Conservation (phyloP, 2,329 filamentous ascomycete species). For the Alternaria brassicicola region DNA sequence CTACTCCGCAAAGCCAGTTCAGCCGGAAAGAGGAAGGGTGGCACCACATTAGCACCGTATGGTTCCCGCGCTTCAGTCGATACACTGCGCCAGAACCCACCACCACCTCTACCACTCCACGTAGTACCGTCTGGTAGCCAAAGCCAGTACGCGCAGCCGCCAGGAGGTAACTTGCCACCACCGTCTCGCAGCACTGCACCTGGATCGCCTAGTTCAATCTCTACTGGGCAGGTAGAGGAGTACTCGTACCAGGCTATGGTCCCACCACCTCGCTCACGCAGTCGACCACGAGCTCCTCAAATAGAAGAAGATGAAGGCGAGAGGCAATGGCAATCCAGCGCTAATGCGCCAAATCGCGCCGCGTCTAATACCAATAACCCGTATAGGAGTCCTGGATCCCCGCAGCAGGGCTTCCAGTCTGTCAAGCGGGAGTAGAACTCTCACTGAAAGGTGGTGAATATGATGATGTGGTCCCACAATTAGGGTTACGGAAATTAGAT, state of each 20-base stretch:
- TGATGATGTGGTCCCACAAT: not conserved
- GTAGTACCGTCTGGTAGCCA: slow-evolving; percentile 28
- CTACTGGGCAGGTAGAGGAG: slow-evolving; percentile 42
- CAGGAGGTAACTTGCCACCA: slow-evolving; percentile 18
- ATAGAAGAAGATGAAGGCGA: slow-evolving; percentile 28
- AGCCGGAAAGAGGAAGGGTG: slow-evolving; percentile 51
- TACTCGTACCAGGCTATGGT: slow-evolving; percentile 43
- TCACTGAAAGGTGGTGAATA: not conserved
- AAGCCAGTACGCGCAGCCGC: slow-evolving; percentile 34
- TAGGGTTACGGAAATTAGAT: not conserved
- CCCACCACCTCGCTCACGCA: slow-evolving; percentile 35
- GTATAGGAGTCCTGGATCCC: slow-evolving; percentile 10
- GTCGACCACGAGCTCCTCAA: slow-evolving; percentile 22
- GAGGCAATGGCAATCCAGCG: slow-evolving; percentile 18
- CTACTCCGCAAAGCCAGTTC: slow-evolving; percentile 54
- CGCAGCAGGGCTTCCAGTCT: slow-evolving; percentile 3
- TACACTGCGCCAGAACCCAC: slow-evolving; percentile 25
- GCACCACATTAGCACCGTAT: slow-evolving; percentile 33
- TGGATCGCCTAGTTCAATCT: slow-evolving; percentile 40
- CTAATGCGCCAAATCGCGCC: not conserved
- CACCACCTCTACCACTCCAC: slow-evolving; percentile 41
- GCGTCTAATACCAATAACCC: slow-evolving; percentile 23
- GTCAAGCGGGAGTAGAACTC: slow-evolving; percentile 19
- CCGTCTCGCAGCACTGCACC: slow-evolving; percentile 33
- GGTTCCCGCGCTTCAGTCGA: slow-evolving; percentile 23